Base-by-base conservation (phyloP, 257 asterid genomes). In the Capsicum pubescens region DNA sequence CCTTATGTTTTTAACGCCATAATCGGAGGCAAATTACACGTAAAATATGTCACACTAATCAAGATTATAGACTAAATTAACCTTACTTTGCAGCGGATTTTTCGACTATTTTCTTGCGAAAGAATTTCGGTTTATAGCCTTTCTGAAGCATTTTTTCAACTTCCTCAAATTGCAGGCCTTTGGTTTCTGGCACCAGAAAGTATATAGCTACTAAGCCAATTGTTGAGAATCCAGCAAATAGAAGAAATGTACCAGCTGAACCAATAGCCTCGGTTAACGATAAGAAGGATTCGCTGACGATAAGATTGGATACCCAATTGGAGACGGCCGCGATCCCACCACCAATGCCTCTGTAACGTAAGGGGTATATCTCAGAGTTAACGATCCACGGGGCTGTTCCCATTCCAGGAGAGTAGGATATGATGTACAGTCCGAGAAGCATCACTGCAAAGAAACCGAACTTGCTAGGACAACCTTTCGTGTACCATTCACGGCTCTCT, bases 281-380 rank as follows among this genome's bases (percentile, higher is more conserved):
- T 67, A 93, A 85, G 92, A 95, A 95, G 15, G 98, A 86, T 86
- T 90, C 92, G 3, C 97, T 91, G 52, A 95, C 97, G 0, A 95
- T 88, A 12, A 95, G 92, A 86, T 94, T 94, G 0, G 97, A 91
- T 9, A 91, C 86, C 98, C 97, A 94, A 12, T 94, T 93, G 3
- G 94, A 82, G n/a, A 94, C 97, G 0, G 98, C 97, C 0, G 97
- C 98, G 3, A 92, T 94, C 6, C 98, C 98, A 36, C 98, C 97
- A 7, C 97, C 94, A 11, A 92, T 82, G 5, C 98, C 98, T 84
- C 97, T 85, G 50, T 88, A 93, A 44, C 89, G 83, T 86, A 93
- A 70, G 8, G 98, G 98, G 58, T 94, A 94, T 44, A 92, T 95
- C 89, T 95, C 97, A 0, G 97, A 94, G 91, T 95, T 95, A 16